Base-by-base conservation (phyloP, 352 stramenopile genomes). In the Pythium apleroticum region DNA sequence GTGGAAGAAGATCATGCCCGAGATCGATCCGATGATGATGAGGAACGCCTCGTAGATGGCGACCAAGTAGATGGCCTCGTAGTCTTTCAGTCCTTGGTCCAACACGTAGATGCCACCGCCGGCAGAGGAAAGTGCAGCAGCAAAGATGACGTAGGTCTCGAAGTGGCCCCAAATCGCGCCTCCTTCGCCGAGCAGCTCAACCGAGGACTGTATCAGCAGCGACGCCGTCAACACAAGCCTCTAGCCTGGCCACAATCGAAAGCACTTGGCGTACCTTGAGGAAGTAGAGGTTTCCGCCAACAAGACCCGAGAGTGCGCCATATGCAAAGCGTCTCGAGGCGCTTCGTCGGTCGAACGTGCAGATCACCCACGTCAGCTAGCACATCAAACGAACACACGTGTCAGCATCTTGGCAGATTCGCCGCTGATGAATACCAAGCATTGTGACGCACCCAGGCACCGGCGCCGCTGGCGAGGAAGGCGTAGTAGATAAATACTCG, bases 241-340 rank as follows among this genome's bases (percentile, higher is more conserved):
- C 43, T 12, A 39, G 19, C 11, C 39, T 55, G 15, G 30, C 10
- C 52, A 52, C 9, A 15, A 28, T 19, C 17, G 68, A 45, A 25
- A 71, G 35, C 10, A 50, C 39, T 25, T 14, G 11, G 7, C 25
- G 24, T 48, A 92, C 86, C 81, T 95, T 95, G 60, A 93, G 78
- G 60, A 95, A 95, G 72, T 78, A 95, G 22, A 95, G 74, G 50
- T 95, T 95, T 59, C 86, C 86, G n/a, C 86, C 86, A 22, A 93
- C 80, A 10, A 93, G 72, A 19, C 86, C 86, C 4, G 86, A 92
- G 1, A 95, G 68, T 9, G 86, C 86, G 22, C 86, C 86, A 39
- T 89, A 95, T 25, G 84, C 86, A 67, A 95, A 95, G 37, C 86
- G 81, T 22, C 84, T 81, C 69, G 79, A 91, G 3, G 77, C 79